phyloP scores from a whole-genome alignment of 352 stramenopile species.

The Chrysophaeum taylorii region DNA sequence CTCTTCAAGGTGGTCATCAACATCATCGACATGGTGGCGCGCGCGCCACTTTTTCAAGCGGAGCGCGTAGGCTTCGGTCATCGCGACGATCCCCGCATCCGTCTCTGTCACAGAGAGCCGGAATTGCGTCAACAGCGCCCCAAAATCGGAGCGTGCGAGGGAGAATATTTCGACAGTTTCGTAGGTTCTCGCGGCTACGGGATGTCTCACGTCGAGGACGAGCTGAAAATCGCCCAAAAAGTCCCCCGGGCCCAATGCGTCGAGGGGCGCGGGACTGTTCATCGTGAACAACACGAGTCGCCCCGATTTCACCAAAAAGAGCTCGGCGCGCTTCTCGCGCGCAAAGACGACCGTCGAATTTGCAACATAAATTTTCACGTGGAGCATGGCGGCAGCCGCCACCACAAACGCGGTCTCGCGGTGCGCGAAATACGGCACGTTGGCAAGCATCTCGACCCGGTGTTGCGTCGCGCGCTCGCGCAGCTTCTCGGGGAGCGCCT shows the following conservation, averaged over 20 bases:
- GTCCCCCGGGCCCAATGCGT: constrained; percentile 32
- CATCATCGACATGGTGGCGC: no score
- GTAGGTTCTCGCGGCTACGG: not conserved
- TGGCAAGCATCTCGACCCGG: constrained; percentile 28
- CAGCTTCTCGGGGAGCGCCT: constrained; percentile 31
- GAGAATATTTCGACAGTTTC: no score
- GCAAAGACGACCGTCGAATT: constrained; percentile 36
- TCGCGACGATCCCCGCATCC: not conserved
- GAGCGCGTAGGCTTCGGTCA: not conserved
- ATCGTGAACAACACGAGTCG: constrained; percentile 29
- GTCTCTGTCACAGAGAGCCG: no score
- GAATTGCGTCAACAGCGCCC: no score
- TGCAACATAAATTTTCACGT: constrained; percentile 37
- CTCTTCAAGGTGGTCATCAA: not conserved
- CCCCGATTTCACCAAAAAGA: constrained; percentile 36
- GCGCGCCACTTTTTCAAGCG: not conserved
- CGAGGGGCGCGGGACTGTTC: constrained; percentile 27
- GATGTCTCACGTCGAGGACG: constrained; percentile 26
- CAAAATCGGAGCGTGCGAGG: no score
- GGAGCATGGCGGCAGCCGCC: no score
- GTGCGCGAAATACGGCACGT: constrained; percentile 37
- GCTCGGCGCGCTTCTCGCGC: constrained; percentile 35
- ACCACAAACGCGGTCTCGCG: no score
- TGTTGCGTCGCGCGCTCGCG: constrained; percentile 24
- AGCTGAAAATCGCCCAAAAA: constrained; percentile 43